Evolutionary conservation across 768 basidiomycete genomes (phyloP), one percentile per base, ranked within the genome.

Genomic region (Suillus decipiens): DNA sequence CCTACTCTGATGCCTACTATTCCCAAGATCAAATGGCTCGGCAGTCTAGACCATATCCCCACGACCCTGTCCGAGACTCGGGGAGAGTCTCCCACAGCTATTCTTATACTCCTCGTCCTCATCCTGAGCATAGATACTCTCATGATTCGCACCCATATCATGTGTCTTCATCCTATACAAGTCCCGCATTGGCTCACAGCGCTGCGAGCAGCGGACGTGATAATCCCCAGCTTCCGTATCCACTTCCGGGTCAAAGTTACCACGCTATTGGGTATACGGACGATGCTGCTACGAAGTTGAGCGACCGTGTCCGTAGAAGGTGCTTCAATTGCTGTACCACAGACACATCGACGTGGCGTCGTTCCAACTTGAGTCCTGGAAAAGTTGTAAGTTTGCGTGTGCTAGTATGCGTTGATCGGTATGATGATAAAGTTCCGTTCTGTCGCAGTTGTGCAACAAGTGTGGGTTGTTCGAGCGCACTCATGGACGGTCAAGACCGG

Each of bases 321-420:
- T 93, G 91, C 75, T 92, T 89, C 82, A 93, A 93, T 72, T 93
- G 91, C 74, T 88, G 88, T 72, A 92, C 90, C 31, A 92, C 91
- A 15, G 91, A 93, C 66, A 92, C 92, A 37, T 88, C 87, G 57
- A 92, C 90, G 31, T 93, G 91, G 91, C 77, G 91, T 41, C 77
- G 91, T 64, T 87, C 85, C 17, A 91, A 89, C 70, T 82, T 93
- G 63, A 87, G 84, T 63, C 90, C 90, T 1, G 91, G 91, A 33
- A 93, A 93, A 84, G 91, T 93, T 68, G 83, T 83, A 66, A 63
- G 83, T 68, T 7, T 41, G 17, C 34, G 34, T 62, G 5, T 41
- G 10, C 36, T 34, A 61, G 5, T 48, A 2, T 43, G 28, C 2
- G 14, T 33, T 62, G 24, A 28, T 36, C 60, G 57, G 22, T 43